Evolutionary conservation across 2,329 filamentous ascomycete species (phyloP), one percentile per base, ranked within the genome.

Genomic region (Phialemonium atrogriseum): DNA sequence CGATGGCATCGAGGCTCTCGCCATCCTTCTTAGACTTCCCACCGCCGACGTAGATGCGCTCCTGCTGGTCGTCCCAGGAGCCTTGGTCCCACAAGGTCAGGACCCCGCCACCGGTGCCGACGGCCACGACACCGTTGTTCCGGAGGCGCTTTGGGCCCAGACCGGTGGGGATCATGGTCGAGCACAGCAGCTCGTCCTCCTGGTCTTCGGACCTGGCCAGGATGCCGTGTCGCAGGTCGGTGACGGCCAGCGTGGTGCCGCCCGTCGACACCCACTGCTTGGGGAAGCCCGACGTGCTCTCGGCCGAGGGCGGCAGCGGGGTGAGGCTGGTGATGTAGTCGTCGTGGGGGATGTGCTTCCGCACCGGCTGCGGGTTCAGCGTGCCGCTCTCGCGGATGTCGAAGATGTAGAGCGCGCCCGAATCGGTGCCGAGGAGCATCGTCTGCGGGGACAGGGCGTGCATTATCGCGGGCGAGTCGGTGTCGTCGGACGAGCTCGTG

Each of bases 241-340:
- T 94, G 22, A 95, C 80, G 2, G 87, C 85, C 13, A 98, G 64
- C 1, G 89, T 96, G 2, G 85, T 89, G 26, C 87, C 88, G 20
- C 91, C 91, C 0, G 88, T 95, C 22, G 83, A 91, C 32, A 95
- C 73, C 83, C 87, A 98, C 60, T 96, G 89, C 59, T 94, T 94
- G 47, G 84, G 78, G 54, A 84, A 89, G 5, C 88, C 88, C 12
- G 82, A 89, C 0, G 86, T 94, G 55, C 83, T 91, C 34, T 82
- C 76, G 18, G 79, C 71, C 2, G 82, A 80, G 0, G 88, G 73
- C 0, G 88, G 87, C 1, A 98, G 72, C 1, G 88, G 79, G 1
- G 84, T 83, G 26, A 98, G 69, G 30, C 84, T 88, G 19, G 88
- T 91, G 33, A 98, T 76, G 56, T 94, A 95, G 62, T 96, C 89